Percentiles rank a stretch among this genome's conserved stretches.
These are phyloP conservation scores for Fusarium sp. DNA, from an alignment of 2,329 filamentous ascomycete species.

Conservation along the genomic window DNA sequence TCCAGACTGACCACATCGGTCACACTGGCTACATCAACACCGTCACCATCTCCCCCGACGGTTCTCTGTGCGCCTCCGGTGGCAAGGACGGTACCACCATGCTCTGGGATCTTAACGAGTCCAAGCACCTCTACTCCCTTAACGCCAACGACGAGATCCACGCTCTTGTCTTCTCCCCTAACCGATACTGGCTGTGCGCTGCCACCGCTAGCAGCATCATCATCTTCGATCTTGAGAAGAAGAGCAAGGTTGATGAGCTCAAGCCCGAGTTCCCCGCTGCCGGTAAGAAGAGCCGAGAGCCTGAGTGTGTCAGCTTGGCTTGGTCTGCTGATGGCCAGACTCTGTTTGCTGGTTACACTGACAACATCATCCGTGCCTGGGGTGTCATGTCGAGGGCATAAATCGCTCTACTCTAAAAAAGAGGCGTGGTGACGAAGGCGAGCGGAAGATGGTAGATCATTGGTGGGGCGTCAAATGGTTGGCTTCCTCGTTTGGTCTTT, in stretches of 20 bases:
- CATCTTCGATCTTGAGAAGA: conserved; percentile 99
- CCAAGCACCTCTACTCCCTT: conserved; percentile 99
- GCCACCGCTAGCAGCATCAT: conserved; percentile 98
- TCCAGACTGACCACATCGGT: conserved; percentile 99
- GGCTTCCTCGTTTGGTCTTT: conserved; percentile 62
- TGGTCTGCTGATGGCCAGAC: conserved; percentile 99
- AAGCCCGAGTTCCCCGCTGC: conserved; percentile 98
- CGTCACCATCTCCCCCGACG: conserved; percentile 99
- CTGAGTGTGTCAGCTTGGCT: conserved; percentile 96
- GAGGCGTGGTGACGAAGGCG: conserved; percentile 45
- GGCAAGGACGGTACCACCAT: conserved; percentile 99
- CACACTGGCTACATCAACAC: conserved; percentile 99
- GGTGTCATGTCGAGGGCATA: conserved; percentile 96
- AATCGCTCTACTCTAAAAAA: conserved; percentile 50
- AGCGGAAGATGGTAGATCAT: conserved; percentile 58
- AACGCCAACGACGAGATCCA: conserved; percentile 99
- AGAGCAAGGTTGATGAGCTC: conserved; percentile 99
- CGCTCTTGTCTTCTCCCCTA: conserved; percentile 99
- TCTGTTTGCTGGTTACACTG: conserved; percentile 99
- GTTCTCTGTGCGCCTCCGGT: conserved; percentile 98
- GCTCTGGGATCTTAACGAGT: conserved; percentile 99
- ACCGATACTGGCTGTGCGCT: conserved; percentile 99
- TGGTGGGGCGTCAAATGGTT: conserved; percentile 61
- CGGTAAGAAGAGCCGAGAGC: conserved; percentile 99
- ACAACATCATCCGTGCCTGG: conserved; percentile 99